These are phyloP conservation scores for Elaeagnus macrophylla DNA, from an alignment of 306 rosid genomes.

Conservation along the genomic window DNA sequence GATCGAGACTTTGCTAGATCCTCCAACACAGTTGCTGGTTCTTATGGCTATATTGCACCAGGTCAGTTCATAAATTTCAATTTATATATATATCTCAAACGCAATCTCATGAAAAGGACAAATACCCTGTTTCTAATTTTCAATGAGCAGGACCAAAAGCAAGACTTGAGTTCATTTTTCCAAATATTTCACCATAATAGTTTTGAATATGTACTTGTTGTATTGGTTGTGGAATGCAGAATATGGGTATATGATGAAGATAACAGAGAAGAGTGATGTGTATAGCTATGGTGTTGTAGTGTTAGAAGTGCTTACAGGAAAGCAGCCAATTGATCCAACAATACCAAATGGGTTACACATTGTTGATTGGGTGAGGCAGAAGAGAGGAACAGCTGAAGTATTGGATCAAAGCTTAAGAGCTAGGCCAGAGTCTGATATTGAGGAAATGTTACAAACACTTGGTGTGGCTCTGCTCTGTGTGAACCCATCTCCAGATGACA, in stretches of 20 bases:
- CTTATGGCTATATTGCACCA: slow-evolving; percentile 94
- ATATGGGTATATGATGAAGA: slow-evolving; percentile 84
- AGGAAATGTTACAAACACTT: slow-evolving; percentile 63
- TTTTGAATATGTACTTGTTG: not conserved
- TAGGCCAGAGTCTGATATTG: slow-evolving; percentile 49
- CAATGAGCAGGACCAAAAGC: not conserved
- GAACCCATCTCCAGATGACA: slow-evolving; percentile 52
- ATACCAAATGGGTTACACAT: slow-evolving; percentile 82
- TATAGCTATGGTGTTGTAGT: slow-evolving; percentile 80
- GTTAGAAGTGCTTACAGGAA: slow-evolving; percentile 72
- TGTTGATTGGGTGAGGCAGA: slow-evolving; percentile 75
- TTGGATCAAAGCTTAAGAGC: slow-evolving; percentile 45
- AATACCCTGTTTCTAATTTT: no score
- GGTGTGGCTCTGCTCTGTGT: slow-evolving; percentile 87
- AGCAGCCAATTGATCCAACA: slow-evolving; percentile 85
- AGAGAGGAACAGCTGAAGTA: slow-evolving; percentile 39
- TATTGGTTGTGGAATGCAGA: slow-evolving; percentile 33
- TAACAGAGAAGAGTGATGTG: slow-evolving; percentile 87
- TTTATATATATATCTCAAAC: no score
- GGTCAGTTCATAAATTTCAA: slow-evolving; percentile 31
- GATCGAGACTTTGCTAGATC: slow-evolving; percentile 64
- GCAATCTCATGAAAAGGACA: no score
- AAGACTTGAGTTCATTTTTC: not conserved
- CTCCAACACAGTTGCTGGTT: slow-evolving; percentile 74
- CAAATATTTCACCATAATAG: not conserved